phyloP scores from a whole-genome alignment of 371 early-diverging fungal species.

The Haplosporangium sp. region DNA sequence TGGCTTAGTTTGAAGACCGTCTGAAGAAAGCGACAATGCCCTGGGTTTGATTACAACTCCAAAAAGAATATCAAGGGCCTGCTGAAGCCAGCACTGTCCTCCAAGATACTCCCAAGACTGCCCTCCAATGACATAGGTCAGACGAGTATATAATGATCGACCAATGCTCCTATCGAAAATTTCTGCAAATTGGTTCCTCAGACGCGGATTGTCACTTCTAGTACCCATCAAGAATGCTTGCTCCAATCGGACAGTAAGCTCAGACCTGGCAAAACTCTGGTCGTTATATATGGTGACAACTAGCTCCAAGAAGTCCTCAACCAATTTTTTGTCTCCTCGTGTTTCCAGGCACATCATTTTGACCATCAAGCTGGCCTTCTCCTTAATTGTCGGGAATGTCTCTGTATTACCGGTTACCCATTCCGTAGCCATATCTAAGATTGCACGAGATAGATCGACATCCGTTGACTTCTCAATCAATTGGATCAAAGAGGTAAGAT shows the following conservation, averaged over 20 bases:
- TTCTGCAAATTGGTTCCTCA: slow-evolving; percentile 83
- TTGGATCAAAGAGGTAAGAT: slow-evolving; percentile 83
- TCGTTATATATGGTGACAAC: slow-evolving; percentile 90
- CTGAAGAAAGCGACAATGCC: slow-evolving; percentile 57
- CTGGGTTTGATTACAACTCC: slow-evolving; percentile 69
- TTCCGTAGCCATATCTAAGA: slow-evolving; percentile 85
- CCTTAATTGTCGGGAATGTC: slow-evolving; percentile 95
- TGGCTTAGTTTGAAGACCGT: slow-evolving; percentile 65
- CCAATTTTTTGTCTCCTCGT: slow-evolving; percentile 72
- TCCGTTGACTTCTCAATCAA: slow-evolving; percentile 88
- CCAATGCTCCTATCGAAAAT: slow-evolving; percentile 88
- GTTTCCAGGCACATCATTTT: slow-evolving; percentile 90
- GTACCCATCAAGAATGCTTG: slow-evolving; percentile 94
- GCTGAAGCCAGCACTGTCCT: slow-evolving; percentile 91
- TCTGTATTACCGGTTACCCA: slow-evolving; percentile 89
- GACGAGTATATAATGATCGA: slow-evolving; percentile 71
- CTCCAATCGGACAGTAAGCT: slow-evolving; percentile 93
- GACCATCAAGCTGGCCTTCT: slow-evolving; percentile 91
- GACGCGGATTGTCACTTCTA: slow-evolving; percentile 76
- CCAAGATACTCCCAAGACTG: slow-evolving; percentile 97
- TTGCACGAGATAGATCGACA: slow-evolving; percentile 74
- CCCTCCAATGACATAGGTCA: slow-evolving; percentile 90
- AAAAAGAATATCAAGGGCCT: slow-evolving; percentile 88
- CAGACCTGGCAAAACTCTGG: slow-evolving; percentile 84
- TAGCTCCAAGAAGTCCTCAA: slow-evolving; percentile 86